Evolutionary conservation across 768 basidiomycete species (phyloP), one percentile per base, ranked within the genome.

Genomic region (Suillus alpinus): DNA sequence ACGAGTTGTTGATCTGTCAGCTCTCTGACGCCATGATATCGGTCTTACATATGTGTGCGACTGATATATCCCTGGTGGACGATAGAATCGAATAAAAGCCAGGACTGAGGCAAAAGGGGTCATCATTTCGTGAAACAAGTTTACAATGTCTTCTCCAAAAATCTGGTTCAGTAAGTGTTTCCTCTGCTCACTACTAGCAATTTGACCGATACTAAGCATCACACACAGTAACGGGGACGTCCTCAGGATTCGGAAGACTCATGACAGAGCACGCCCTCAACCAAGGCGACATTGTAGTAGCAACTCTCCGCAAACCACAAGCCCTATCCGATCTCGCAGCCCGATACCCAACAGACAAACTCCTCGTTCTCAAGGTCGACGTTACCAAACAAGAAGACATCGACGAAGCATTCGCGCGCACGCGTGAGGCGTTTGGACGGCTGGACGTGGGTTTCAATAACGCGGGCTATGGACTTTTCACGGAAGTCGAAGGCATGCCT

Each of bases 361-460:
- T 81, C 1, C 68, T 77, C 49, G 61, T 77, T 46, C 62, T 79
- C 61, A 67, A 69, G 51, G 67, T 81, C 46, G 79, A 82, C 61
- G 79, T 82, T 31, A 72, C 72, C 9, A 64, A 59, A 4, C 63
- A 56, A 3, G 53, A 63, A 5, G 71, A 79, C 0, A 73, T 81
- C 53, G 44, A 50, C 8, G 62, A 64, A 1, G 78, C 75, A 0
- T 81, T 82, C 58, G 53, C 62, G 0, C 58, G 61, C 8, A 71
- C 74, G 0, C 68, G 69, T 40, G 66, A 69, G 12, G 61, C 62
- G 6, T 80, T 80, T 65, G 76, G 77, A 2, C 62, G 75, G 14
- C 67, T 80, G 32, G 80, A 81, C 59, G 76, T 80, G 52, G 79
- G 81, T 4, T 75, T 76, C 67, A 79, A 75, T 67, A 82, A 81